Percentiles rank a stretch among this genome's conserved stretches.
phyloP scores from a whole-genome alignment of 2,329 filamentous ascomycete genomes.

The Alternaria novae-zelandiae region DNA sequence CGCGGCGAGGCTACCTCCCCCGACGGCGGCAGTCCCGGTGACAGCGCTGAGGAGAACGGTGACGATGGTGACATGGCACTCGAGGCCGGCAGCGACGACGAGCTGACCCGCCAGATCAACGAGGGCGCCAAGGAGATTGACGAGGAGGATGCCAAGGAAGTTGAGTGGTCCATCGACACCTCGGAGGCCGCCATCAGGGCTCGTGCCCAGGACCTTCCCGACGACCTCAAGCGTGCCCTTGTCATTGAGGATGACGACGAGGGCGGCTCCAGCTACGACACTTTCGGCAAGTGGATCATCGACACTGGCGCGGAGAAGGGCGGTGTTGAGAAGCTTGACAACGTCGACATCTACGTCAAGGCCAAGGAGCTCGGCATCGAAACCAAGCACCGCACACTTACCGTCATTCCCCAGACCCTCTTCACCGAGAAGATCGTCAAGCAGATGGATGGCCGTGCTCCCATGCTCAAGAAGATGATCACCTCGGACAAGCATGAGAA shows the following conservation, averaged over 20 bases:
- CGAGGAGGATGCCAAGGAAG: constrained; percentile 75
- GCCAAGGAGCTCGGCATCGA: constrained; percentile 96
- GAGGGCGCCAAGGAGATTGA: constrained; percentile 75
- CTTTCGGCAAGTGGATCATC: constrained; percentile 91
- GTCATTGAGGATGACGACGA: constrained; percentile 82
- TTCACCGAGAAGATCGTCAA: constrained; percentile 89
- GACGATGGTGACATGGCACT: constrained; percentile 69
- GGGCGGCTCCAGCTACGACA: constrained; percentile 83
- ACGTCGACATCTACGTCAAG: constrained; percentile 93
- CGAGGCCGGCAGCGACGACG: constrained; percentile 86
- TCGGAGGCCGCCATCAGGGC: constrained; percentile 94
- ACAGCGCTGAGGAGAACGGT: constrained; percentile 69
- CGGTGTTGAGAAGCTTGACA: constrained; percentile 78
- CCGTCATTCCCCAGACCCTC: constrained; percentile 90
- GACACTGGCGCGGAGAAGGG: constrained; percentile 73
- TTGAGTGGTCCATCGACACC: constrained; percentile 96
- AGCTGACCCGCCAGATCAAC: constrained; percentile 79
- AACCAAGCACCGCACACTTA: constrained; percentile 88
- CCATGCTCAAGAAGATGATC: constrained; percentile 90
- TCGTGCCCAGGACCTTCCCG: constrained; percentile 90
- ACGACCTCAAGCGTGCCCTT: constrained; percentile 91
- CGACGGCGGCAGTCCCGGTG: constrained; percentile 67
- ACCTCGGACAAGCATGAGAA: constrained; percentile 94
- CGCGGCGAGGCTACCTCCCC: constrained; percentile 61
- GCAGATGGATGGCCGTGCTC: constrained; percentile 83